Base-by-base conservation (phyloP, 768 basidiomycete genomes). In the Boletus vermiculosoides region DNA sequence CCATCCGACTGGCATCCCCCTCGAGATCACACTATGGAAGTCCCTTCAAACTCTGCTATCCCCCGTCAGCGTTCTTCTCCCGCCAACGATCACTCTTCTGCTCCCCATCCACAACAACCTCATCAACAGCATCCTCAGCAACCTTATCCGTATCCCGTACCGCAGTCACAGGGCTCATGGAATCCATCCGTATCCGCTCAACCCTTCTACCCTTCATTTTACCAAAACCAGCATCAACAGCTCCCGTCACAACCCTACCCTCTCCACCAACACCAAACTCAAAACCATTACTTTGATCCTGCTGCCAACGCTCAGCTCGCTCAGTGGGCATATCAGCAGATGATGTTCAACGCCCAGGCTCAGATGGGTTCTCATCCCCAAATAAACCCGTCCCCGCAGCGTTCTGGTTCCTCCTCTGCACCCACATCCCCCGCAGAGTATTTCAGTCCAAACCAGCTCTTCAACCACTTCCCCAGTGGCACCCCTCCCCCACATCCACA, bases 281-380 rank as follows among this genome's bases (percentile, higher is more conserved):
- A 82, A 63, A 71, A 77, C 61, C 80, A 80, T n/a, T 90, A 83
- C 70, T 90, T 85, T 65, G 88, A 92, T 72, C 88, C 87, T 15
- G 73, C 82, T 12, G 85, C 87, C 61, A 87, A 87, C 51, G 88
- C 87, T 61, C 83, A 90, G 54, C 83, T 85, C 55, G 86, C 89
- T 4, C 88, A 90, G 71, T 93, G 91, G 90, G 88, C 90, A 37
- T 93, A 93, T 74, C 90, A 92, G 73, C 90, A 92, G 66, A 92
- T 92, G 90, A 85, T 93, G 85, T 88, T 84, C 85, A 85, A 46
- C 82, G 74, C 78, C n/a, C 77, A 82, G 62, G 68, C 69, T 10
- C 69, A 70, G 60, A 71, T 78, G 65, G 78, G 79, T 50, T 71
- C 74, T 28, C 73, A 68, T 55, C 42, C 68, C 31, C 64, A 61